phyloP scores from a whole-genome alignment of 2,329 filamentous ascomycete genomes.

The Fusarium stilboides region DNA sequence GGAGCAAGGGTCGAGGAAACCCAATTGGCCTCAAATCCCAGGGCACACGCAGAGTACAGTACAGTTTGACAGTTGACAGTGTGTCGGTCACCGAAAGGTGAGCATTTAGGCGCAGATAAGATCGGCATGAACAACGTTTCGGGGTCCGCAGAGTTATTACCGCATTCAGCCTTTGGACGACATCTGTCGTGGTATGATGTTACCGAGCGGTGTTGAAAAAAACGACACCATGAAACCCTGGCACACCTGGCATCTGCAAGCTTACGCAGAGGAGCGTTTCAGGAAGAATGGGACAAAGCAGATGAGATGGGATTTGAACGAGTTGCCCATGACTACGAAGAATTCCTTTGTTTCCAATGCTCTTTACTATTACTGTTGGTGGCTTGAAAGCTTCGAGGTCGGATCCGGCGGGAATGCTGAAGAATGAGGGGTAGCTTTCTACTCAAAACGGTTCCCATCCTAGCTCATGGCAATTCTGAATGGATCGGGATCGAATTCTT shows the following conservation, averaged over 20 bases:
- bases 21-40: constrained; percentile 7
- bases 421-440: constrained; percentile 39
- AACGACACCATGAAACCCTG: not conserved
- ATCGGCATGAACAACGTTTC: constrained; percentile 17
- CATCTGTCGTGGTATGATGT: constrained; percentile 6
- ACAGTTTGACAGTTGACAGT: constrained; percentile 10
- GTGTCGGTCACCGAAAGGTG: not conserved
- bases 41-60: not conserved
- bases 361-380: constrained; percentile 13
- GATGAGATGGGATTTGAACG: constrained; percentile 7
- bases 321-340: constrained; percentile 22
- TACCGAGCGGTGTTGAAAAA: constrained; percentile 4
- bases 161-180: constrained; percentile 21
- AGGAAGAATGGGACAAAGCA: constrained; percentile 7
- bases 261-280: constrained; percentile 2
- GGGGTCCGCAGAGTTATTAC: constrained; percentile 17
- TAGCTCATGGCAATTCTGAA: constrained; percentile 14
- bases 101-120: not conserved
- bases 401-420: constrained; percentile 29
- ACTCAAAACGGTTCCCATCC: constrained; percentile 13
- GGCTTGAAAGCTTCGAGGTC: constrained; percentile 34
- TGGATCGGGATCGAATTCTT: constrained; percentile 22
- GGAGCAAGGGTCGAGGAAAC: constrained; percentile 12
- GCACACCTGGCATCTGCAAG: constrained; percentile 16
- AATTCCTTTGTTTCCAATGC: not conserved